A percentile compares a stretch with the other conserved stretches of the same genome.
phyloP scores from a whole-genome alignment of 495 filamentous ascomycete genomes.

The Cudoniella acicularis region DNA sequence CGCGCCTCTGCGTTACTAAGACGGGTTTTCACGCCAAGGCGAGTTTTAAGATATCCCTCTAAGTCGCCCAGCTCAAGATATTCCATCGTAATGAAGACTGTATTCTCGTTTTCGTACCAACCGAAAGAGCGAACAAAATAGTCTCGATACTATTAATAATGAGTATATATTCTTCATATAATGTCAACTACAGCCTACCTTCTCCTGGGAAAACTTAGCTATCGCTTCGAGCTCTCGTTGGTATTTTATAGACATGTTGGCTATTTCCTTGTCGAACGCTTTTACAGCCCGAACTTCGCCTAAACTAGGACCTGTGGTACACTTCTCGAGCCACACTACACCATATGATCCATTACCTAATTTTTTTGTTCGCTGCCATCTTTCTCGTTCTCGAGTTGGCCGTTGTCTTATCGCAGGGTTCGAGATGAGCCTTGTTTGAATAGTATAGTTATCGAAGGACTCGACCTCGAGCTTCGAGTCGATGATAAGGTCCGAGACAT shows the following conservation, averaged over 20 bases:
- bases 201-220: slow-evolving; percentile 38
- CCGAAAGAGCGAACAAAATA: slow-evolving; percentile 33
- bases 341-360: slow-evolving; percentile 15
- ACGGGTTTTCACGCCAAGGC: neutral
- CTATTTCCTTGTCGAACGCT: slow-evolving; percentile 14
- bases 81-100: slow-evolving; percentile 38
- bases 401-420: neutral
- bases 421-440: neutral
- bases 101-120: slow-evolving; percentile 30
- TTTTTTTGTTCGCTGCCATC: neutral
- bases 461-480: neutral
- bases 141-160: neutral
- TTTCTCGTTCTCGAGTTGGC: neutral
- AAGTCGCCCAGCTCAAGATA: slow-evolving; percentile 23
- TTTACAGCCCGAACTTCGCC: slow-evolving; percentile 30
- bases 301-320: slow-evolving; percentile 19
- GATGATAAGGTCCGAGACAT: neutral
- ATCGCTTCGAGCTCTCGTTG: slow-evolving; percentile 39
- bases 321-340: slow-evolving; percentile 34
- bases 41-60: slow-evolving; percentile 1
- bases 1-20: slow-evolving; percentile 4
- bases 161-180: neutral
- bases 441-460: neutral
- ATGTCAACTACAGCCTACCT: neutral
- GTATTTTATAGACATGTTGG: slow-evolving; percentile 22